These are phyloP conservation scores for Kluyveromyces marxianus DNA, from an alignment of 1,139 yeast genomes.

Conservation along the genomic window DNA sequence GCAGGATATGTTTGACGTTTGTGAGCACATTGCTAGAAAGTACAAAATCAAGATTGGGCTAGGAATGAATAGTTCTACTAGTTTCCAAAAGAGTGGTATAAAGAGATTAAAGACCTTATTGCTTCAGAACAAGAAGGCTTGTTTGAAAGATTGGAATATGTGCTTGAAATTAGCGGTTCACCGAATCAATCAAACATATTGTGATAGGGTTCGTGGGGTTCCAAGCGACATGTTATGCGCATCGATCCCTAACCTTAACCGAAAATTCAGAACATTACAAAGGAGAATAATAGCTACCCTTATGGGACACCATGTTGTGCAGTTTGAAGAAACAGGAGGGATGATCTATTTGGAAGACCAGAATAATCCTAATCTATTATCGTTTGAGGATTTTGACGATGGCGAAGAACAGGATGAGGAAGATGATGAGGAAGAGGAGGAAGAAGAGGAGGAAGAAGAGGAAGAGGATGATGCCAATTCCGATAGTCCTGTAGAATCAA, in stretches of 20 bases:
- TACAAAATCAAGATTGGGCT: conserved; percentile 24
- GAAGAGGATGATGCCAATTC: too few relatives aligned
- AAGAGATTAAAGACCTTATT: conserved; percentile 16
- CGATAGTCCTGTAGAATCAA: too few relatives aligned
- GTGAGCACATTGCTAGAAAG: conserved; percentile 19
- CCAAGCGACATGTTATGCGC: conserved; percentile 17
- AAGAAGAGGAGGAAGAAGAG: neutral
- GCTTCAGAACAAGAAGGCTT: conserved; percentile 14
- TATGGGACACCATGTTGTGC: conserved; percentile 19
- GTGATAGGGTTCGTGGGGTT: conserved; percentile 16
- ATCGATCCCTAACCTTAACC: conserved; percentile 11
- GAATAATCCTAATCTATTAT: conserved; percentile 7
- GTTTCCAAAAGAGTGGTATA: conserved; percentile 21
- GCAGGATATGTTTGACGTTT: conserved; percentile 25
- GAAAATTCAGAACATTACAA: conserved; percentile 17
- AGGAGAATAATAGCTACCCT: conserved; percentile 17
- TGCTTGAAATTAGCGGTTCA: conserved; percentile 19
- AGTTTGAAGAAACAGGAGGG: conserved; percentile 15
- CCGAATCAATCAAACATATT: conserved; percentile 14
- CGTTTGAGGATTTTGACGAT: conserved; percentile 8
- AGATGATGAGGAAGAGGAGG: neutral
- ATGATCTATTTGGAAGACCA: conserved; percentile 22
- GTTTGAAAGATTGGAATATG: conserved; percentile 23
- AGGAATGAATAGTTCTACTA: conserved; percentile 18
- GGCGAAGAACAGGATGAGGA: neutral